Evolutionary conservation across 179 eudicot species (phyloP).

Genomic region (Pouteria campechiana): DNA sequence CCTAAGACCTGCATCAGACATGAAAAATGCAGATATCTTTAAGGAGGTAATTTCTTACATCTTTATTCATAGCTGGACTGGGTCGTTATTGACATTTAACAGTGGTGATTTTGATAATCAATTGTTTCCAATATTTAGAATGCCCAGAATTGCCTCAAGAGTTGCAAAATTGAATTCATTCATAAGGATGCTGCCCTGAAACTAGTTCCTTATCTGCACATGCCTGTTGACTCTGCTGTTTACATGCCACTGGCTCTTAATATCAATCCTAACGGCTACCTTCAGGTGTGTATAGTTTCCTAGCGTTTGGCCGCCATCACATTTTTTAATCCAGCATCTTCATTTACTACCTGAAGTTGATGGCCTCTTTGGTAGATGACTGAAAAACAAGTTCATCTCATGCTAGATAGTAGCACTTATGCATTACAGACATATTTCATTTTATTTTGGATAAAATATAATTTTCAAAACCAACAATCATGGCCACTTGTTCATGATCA

Average conservation of each 20-base stretch:
- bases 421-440: no score
- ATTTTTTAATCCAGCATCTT: no score
- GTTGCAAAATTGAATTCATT: slow-evolving; percentile 62
- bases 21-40: slow-evolving; percentile 61
- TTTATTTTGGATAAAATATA: background rate
- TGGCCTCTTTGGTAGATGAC: no score
- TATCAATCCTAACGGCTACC: slow-evolving; percentile 65
- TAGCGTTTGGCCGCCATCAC: no score
- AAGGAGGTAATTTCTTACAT: slow-evolving; percentile 34
- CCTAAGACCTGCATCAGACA: slow-evolving; percentile 64
- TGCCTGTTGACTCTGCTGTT: slow-evolving; percentile 68
- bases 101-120: background rate
- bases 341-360: no score
- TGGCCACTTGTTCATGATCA: no score
- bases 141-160: slow-evolving; percentile 52
- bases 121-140: slow-evolving; percentile 45
- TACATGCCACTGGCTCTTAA: slow-evolving; percentile 89
- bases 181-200: slow-evolving; percentile 41
- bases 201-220: slow-evolving; percentile 56
- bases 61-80: background rate
- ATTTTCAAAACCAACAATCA: no score
- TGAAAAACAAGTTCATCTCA: no score
- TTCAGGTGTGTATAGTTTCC: slow-evolving; percentile 53
- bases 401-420: no score
- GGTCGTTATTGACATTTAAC: background rate